Evolutionary conservation across 164 flowering plant genomes (phyloP).

Genomic region (Tetrastigma voinierianum): DNA sequence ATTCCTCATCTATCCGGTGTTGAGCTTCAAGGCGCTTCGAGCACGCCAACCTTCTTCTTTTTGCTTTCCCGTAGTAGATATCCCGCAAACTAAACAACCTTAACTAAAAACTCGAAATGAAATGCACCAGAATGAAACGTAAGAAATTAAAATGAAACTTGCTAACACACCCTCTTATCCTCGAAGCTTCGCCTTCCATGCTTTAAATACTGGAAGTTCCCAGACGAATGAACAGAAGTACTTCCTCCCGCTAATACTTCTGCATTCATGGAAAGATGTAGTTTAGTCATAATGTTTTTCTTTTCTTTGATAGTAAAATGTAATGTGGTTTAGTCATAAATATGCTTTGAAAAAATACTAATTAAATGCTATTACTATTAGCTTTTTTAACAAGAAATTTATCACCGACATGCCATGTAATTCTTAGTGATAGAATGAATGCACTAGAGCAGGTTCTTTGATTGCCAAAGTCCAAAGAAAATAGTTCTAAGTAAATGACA

Average conservation of each 20-base stretch:
- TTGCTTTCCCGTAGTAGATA: constrained; percentile 95
- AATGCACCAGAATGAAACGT: not conserved
- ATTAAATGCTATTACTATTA: too few relatives aligned
- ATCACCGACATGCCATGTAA: too few relatives aligned
- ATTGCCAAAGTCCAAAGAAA: too few relatives aligned
- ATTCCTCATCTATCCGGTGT: constrained; percentile 97
- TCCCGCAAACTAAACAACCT: constrained; percentile 45
- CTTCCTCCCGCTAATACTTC: constrained; percentile 1
- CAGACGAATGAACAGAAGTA: not conserved
- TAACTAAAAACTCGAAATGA: not conserved
- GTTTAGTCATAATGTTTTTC: too few relatives aligned
- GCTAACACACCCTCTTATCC: constrained; percentile 79
- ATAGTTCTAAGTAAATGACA: too few relatives aligned
- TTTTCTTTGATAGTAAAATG: too few relatives aligned
- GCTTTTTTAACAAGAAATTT: too few relatives aligned
- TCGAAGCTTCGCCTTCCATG: constrained; percentile 95
- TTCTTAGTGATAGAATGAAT: too few relatives aligned
- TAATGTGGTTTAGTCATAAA: too few relatives aligned
- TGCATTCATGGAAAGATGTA: not conserved
- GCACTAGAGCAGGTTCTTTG: too few relatives aligned
- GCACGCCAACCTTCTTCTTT: constrained; percentile 99
- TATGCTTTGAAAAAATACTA: too few relatives aligned
- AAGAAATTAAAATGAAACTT: too few relatives aligned
- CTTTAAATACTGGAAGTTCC: not conserved
- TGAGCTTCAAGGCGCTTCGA: constrained; percentile 94